Evolutionary conservation across 805 yeast genomes (phyloP).

Genomic region (Teunomyces barrocoloradensis): DNA sequence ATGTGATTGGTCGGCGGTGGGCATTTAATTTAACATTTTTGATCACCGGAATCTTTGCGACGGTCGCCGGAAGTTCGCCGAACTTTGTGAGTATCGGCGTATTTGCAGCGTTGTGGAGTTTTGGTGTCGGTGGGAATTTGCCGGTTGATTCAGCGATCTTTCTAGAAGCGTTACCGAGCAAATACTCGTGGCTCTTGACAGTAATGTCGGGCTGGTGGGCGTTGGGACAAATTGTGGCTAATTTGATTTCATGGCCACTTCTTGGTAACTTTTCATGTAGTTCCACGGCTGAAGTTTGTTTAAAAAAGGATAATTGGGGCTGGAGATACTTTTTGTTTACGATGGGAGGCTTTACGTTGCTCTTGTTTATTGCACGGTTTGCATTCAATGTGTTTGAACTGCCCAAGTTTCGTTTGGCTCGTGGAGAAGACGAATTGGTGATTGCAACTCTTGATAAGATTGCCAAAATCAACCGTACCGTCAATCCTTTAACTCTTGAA

Average conservation of each 20-base stretch:
- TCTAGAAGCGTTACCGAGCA: slow-evolving; percentile 22
- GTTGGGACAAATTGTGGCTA: slow-evolving; percentile 55
- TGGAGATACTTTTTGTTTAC: slow-evolving; percentile 59
- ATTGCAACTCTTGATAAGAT: slow-evolving; percentile 41
- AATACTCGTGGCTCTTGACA: slow-evolving; percentile 24
- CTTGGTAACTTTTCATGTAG: slow-evolving; percentile 49
- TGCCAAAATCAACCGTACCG: slow-evolving; percentile 45
- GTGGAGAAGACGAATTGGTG: slow-evolving; percentile 52
- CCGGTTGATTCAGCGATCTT: slow-evolving; percentile 26
- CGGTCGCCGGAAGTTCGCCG: slow-evolving; percentile 21
- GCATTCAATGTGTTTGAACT: slow-evolving; percentile 48
- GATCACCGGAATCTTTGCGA: slow-evolving; percentile 22
- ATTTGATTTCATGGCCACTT: slow-evolving; percentile 55
- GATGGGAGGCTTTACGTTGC: slow-evolving; percentile 45
- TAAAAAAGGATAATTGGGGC: slow-evolving; percentile 49
- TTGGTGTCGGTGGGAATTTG: slow-evolving; percentile 26
- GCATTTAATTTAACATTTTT: slow-evolving; percentile 24
- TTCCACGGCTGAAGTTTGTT: slow-evolving; percentile 34
- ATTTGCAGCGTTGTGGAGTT: slow-evolving; percentile 24
- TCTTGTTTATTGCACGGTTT: slow-evolving; percentile 33
- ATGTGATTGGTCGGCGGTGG: slow-evolving; percentile 25
- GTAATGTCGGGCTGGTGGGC: slow-evolving; percentile 48
- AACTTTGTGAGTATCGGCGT: slow-evolving; percentile 20
- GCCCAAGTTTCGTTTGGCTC: slow-evolving; percentile 53
- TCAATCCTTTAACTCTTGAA: slow-evolving; percentile 43